Conservation (phyloP, 371 early-diverging fungal genomes). For the Circinella minor region DNA sequence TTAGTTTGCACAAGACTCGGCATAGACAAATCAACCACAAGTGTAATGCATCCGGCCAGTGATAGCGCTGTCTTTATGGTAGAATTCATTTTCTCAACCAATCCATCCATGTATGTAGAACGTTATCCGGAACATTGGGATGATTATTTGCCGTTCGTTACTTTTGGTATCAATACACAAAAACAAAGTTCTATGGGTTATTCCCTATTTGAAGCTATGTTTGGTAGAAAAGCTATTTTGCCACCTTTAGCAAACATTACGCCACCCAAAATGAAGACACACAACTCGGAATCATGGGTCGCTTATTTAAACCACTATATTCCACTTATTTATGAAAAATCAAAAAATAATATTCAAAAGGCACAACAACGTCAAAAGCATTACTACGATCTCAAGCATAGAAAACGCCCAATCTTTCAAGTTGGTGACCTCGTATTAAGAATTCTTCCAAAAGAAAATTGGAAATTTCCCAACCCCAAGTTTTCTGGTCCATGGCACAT, state of each 20-base stretch:
- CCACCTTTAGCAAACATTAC: constrained; percentile 5
- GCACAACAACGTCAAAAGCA: constrained; percentile 25
- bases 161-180: constrained; percentile 25
- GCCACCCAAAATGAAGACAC: not conserved
- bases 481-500: constrained; percentile 11
- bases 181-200: constrained; percentile 18
- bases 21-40: constrained; percentile 14
- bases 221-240: constrained; percentile 11
- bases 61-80: too few relatives aligned
- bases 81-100: too few relatives aligned
- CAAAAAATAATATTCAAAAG: constrained; percentile 7
- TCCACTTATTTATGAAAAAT: constrained; percentile 15
- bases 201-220: constrained; percentile 25
- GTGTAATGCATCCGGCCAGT: constrained; percentile 25
- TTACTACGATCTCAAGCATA: constrained; percentile 1
- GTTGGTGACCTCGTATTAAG: not conserved
- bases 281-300: constrained; percentile 15
- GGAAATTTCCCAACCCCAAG: constrained; percentile 9
- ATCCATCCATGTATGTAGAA: constrained; percentile 8
- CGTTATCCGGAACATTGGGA: constrained; percentile 16
- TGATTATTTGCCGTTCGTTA: constrained; percentile 21
- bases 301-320: constrained; percentile 23
- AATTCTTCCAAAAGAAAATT: not conserved
- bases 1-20: constrained; percentile 11
- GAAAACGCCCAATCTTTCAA: not conserved